Percentiles rank a stretch among this genome's conserved stretches.
Conservation (phyloP, 1,139 yeast species). For the Candida tetrigidarum region DNA sequence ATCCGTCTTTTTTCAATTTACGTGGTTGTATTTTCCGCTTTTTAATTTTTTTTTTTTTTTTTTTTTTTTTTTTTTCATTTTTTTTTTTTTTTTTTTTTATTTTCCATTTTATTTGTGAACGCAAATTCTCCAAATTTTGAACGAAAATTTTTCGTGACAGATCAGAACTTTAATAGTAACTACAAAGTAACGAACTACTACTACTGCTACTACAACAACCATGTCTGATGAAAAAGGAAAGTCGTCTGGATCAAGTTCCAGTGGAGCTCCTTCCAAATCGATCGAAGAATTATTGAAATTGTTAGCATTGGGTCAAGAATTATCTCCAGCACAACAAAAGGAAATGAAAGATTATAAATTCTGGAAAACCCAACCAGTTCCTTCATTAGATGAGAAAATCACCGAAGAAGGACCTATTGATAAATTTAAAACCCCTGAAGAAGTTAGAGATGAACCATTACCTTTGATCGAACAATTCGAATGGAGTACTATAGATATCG, state of each 20-base stretch:
- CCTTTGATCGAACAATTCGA: slow-evolving; percentile 80
- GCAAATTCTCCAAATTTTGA: too few species aligned
- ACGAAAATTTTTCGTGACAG: slow-evolving; percentile 3
- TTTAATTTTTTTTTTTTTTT: background rate
- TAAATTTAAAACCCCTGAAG: slow-evolving; percentile 61
- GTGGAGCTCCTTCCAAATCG: slow-evolving; percentile 20
- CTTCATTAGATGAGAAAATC: slow-evolving; percentile 69
- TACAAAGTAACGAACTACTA: too few species aligned
- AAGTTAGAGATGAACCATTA: slow-evolving; percentile 70
- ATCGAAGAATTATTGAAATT: slow-evolving; percentile 55
- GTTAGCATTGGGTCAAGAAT: slow-evolving; percentile 56
- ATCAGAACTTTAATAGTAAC: background rate
- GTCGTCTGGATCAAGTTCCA: background rate
- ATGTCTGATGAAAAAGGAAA: slow-evolving; percentile 6
- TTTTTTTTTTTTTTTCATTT: background rate
- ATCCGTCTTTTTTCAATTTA: too few species aligned
- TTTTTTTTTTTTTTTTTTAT: too few species aligned
- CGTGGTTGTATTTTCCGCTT: background rate
- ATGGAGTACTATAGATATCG: slow-evolving; percentile 83
- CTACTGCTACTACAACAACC: background rate
- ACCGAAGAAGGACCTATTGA: slow-evolving; percentile 87
- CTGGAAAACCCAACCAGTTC: slow-evolving; percentile 98
- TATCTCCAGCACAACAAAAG: slow-evolving; percentile 56
- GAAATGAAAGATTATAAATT: slow-evolving; percentile 92
- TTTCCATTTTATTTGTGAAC: too few species aligned